Percentiles rank a stretch among this genome's conserved stretches.
These are phyloP conservation scores for Acacia concinna DNA, from an alignment of 331 rosid species.

Conservation along the genomic window DNA sequence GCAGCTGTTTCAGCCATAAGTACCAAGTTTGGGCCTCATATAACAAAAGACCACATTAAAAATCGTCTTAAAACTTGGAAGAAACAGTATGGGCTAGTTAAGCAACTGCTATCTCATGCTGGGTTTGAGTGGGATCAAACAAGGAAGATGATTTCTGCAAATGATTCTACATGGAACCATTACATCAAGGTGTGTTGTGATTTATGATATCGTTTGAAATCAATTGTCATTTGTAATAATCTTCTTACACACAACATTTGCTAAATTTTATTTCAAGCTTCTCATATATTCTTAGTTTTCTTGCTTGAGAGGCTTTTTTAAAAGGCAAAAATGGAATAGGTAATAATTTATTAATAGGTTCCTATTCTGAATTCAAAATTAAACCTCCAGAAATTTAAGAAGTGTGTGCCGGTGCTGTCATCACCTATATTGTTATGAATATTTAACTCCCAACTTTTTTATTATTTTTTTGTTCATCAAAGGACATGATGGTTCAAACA, in stretches of 20 bases:
- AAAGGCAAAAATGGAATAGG: neutral
- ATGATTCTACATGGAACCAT: slow-evolving; percentile 52
- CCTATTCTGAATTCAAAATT: neutral
- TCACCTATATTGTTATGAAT: neutral
- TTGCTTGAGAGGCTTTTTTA: neutral
- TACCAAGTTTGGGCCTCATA: slow-evolving; percentile 43
- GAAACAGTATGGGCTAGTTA: slow-evolving; percentile 47
- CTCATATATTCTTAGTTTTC: neutral
- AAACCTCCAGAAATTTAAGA: neutral
- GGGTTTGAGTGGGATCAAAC: slow-evolving; percentile 61
- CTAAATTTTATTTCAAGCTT: neutral
- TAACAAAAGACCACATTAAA: slow-evolving; percentile 50
- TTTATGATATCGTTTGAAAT: slow-evolving; percentile 12
- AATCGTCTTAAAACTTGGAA: slow-evolving; percentile 59
- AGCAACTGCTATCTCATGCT: slow-evolving; percentile 46
- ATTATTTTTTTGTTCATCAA: neutral
- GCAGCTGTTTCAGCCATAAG: slow-evolving; percentile 44
- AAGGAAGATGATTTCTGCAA: slow-evolving; percentile 47
- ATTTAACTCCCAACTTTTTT: neutral
- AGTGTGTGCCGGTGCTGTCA: slow-evolving; percentile 16
- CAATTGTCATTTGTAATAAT: neutral
- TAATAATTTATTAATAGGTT: neutral
- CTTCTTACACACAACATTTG: neutral
- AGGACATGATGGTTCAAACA: neutral
- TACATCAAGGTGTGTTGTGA: slow-evolving; percentile 49